These are phyloP conservation scores for Emiliania huxleyi DNA, from an alignment of 78 protist genomes.

Conservation along the genomic window DNA sequence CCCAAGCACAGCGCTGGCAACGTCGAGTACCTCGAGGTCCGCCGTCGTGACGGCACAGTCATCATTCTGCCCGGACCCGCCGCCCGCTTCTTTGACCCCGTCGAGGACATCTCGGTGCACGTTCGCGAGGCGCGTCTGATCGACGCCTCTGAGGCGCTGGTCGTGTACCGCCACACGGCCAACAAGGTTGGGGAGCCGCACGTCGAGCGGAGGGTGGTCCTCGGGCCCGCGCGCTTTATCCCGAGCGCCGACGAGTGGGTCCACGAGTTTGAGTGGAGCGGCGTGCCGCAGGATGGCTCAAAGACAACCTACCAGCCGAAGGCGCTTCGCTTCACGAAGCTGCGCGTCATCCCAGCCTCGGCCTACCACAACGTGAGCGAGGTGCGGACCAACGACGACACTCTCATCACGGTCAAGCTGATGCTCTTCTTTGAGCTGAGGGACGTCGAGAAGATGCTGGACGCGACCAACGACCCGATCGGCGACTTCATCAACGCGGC, in stretches of 20 bases:
- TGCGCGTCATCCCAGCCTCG: neutral
- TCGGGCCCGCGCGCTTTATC: conserved; percentile 21
- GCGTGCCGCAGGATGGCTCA: neutral
- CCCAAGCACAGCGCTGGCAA: no score
- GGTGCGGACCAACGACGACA: conserved; percentile 45
- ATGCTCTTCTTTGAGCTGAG: conserved; percentile 40
- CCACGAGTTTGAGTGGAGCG: conserved; percentile 24
- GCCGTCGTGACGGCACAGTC: no score
- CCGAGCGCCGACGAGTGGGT: conserved; percentile 13
- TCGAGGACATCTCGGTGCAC: no score
- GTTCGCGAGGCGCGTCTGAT: no score
- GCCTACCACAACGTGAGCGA: neutral
- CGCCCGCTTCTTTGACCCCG: no score
- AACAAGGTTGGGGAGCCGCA: no score
- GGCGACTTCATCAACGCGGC: conserved; percentile 29
- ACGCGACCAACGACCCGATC: conserved; percentile 21
- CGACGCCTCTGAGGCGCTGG: no score
- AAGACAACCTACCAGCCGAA: neutral
- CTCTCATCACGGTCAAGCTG: conserved; percentile 15
- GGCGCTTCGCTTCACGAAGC: conserved; percentile 14
- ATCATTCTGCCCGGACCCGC: no score
- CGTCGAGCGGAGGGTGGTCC: conserved; percentile 24
- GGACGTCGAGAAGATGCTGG: conserved; percentile 27
- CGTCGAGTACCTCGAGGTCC: no score
- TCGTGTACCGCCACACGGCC: no score